Evolutionary conservation across 768 basidiomycete genomes (phyloP), one percentile per base, ranked within the genome.

Genomic region (Tricholoma bakamatsutake): DNA sequence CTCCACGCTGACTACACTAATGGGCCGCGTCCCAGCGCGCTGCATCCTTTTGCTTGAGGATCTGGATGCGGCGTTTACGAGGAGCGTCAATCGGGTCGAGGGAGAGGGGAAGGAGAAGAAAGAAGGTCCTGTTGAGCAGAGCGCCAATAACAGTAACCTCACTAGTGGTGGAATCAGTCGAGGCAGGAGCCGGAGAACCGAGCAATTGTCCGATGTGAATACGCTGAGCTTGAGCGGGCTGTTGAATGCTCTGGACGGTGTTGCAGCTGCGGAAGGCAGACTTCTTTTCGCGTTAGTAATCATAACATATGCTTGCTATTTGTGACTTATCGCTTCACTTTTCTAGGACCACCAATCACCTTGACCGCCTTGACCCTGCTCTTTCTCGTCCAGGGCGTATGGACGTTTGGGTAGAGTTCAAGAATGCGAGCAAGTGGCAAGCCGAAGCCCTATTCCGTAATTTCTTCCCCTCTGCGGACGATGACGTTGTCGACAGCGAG

Each of bases 371-470:
- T 1, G 93, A 96, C 62, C 90, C 92, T 4, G 93, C 93, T 0
- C 81, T 96, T 10, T 89, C 86, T n/a, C 86, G 93, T 52, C 91
- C 93, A 5, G 93, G 93, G 15, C 87, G 89, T 28, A 90, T 91
- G 88, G 93, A 95, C 64, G 89, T 96, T 7, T 91, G 90, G 85
- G 80, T 95, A 46, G 89, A 93, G 68, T 95, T 95, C 76, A 88
- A 85, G 75, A 85, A 89, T 58, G 87, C 93, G 33, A 87, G 83
- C 57, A 85, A 85, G 61, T 86, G 85, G 81, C 91, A 94, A 66
- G 90, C 90, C 0, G 88, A 93, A 69, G 83, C 83, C 18, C 77
- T 93, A 40, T 93, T 92, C 82, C 81, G 87, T 58, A 93, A 93
- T 71, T 93, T 93, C 73, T 93, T 93, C 85, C 91, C 91, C 0